Evolutionary conservation across 257 asterid species (phyloP).

Genomic region (Euphrasia confusa): DNA sequence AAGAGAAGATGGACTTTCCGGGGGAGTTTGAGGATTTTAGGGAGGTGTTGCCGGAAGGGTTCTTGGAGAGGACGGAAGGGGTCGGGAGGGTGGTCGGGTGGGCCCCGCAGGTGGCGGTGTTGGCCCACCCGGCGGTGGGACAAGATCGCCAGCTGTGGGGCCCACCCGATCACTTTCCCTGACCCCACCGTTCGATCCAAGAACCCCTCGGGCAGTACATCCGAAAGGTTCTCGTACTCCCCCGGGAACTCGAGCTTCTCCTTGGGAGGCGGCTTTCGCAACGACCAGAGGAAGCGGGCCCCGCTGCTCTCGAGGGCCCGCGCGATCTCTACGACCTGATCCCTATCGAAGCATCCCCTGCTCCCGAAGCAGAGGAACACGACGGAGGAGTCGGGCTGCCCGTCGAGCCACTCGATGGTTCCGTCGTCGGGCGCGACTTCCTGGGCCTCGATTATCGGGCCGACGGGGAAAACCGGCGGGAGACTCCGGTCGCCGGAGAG

Average conservation of each 20-base stretch:
- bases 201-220: conserved; percentile 35
- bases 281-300: conserved; percentile 37
- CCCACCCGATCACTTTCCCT: conserved; percentile 43
- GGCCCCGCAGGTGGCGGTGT: conserved; percentile 45
- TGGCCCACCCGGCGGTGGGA: conserved; percentile 36
- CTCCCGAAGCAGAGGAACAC: conserved; percentile 40
- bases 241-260: conserved; percentile 13
- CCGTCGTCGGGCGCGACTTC: neutral
- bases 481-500: conserved; percentile 19
- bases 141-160: conserved; percentile 33
- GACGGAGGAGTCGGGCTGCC: conserved; percentile 32
- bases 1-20: conserved; percentile 31
- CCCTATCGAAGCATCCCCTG: conserved; percentile 20
- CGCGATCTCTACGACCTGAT: conserved; percentile 38
- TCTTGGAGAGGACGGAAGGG: conserved; percentile 34
- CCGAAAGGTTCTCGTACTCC: conserved; percentile 30
- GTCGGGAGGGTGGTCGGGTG: conserved; percentile 56
- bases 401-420: conserved; percentile 28
- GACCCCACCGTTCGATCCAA: conserved; percentile 25
- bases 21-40: conserved; percentile 32
- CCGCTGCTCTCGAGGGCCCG: conserved; percentile 30
- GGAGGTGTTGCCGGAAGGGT: conserved; percentile 45
- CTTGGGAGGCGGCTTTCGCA: conserved; percentile 29
- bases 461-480: conserved; percentile 31
- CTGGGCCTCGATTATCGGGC: conserved; percentile 26